Evolutionary conservation across 1,139 yeast genomes (phyloP), one percentile per base, ranked within the genome.

Genomic region (Arxiozyma telluris): DNA sequence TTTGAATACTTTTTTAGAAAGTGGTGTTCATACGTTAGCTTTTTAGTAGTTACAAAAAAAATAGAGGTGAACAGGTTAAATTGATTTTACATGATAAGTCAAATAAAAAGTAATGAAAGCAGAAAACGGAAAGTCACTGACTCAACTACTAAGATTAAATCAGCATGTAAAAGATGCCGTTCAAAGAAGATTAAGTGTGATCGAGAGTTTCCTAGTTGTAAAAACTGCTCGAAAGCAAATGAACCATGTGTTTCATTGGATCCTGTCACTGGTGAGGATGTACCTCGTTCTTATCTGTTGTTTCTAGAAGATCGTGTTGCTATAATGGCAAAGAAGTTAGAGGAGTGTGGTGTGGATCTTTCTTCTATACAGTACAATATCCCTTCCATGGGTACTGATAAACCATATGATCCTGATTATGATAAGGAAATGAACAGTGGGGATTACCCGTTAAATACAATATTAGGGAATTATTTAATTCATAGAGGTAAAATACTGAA

Each of bases 121-220:
- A 38, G 41, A 22, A 30, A 21, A n/a, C 27, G 39, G 44, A 27
- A 27, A 20, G n/a, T 18, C 18, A 27, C 38, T 17, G 51, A 49
- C 6, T 45, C 42, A 44, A 6, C 44, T 15, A 71, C 83, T 1
- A 64, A 87, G 54, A 75, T 86, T 0, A 83, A 86, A 22, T 80
- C 89, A 0, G 96, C 96, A 1, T 90, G 97, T 65, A 86, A 83
- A 62, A 73, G 96, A 53, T 90, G 97, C 63, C 77, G 96, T 25
- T 67, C 75, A 54, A 84, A 88, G 64, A 90, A 90, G 69, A 81
- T 88, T 54, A 82, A 83, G 63, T 90, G 97, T 71, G 95, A 90
- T 61, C 91, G 85, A 59, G 80, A 80, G 60, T 84, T 87, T 67
- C 96, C 96, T 1, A 79, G 82, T 53, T 90, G 97, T 66, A 73